Base-by-base conservation (phyloP, 352 stramenopile species). In the Phytophthora boehmeriae region DNA sequence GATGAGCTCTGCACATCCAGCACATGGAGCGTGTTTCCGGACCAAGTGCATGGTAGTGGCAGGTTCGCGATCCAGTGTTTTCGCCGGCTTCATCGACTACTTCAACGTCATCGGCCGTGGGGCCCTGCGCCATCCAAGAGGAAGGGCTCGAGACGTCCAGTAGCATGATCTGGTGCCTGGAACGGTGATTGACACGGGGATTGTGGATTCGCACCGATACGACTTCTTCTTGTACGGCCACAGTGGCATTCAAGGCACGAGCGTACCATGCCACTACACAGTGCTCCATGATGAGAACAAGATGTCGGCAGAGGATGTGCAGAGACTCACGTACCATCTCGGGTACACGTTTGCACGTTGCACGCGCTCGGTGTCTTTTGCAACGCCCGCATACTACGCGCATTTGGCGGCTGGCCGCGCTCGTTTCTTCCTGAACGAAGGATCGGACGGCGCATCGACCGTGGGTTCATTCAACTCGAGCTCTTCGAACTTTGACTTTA, bases 171-270 rank as follows among this genome's bases (percentile, higher is more conserved):
- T 86, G 23, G 68, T 75, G 25, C 68, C 78, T 2, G 80, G 78
- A 0, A 92, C 80, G 5, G 80, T 92, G 17, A 76, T 93, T 4
- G 84, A 95, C 59, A 80, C 49, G 10, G 79, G 67, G 9, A 69
- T 95, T 17, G 91, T 81, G 56, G 78, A 95, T 59, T 82, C 86
- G 1, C 71, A 77, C 13, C 81, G 91, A 38, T 80, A 80, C 54
- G 86, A 95, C 64, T 93, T 94, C 51, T 96, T 89, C 63, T 39
- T 93, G 35, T 89, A 86, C 66, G 89, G 78, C 50, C 87, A 95
- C 68, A 78, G 66, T 13, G 83, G 80, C 1, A 41, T 95, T 9
- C 78, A 89, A 44, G 85, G 83, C 16, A 95, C 86, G 16, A 90
- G 71, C 43, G 70, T 75, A 9, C 86, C 86, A 0, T 78, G 78